These are phyloP conservation scores for Nymphaea thermarum DNA, from an alignment of 164 flowering plant species.

Conservation along the genomic window DNA sequence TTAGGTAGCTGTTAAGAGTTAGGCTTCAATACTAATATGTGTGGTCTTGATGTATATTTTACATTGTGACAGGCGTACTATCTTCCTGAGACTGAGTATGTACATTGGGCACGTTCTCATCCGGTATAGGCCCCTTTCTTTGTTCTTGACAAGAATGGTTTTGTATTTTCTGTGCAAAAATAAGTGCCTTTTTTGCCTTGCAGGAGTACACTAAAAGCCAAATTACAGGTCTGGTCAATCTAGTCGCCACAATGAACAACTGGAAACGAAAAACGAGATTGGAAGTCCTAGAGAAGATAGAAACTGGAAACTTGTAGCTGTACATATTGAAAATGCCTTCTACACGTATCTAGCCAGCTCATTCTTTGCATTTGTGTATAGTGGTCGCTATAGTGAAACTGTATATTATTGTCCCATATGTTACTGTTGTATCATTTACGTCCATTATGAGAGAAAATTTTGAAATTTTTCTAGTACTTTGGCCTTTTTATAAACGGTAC, in stretches of 20 bases:
- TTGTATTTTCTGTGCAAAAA: neutral
- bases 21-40: neutral
- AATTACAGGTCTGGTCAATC: constrained; percentile 67
- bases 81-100: constrained; percentile 94
- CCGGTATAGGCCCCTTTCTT: constrained; percentile 39
- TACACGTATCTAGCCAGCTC: neutral
- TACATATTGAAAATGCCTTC: constrained; percentile 1
- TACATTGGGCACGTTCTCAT: constrained; percentile 90
- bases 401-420: neutral
- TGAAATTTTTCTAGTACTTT: no score
- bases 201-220: constrained; percentile 93
- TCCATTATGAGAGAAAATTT: neutral
- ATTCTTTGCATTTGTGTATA: neutral
- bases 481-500: no score
- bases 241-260: constrained; percentile 86
- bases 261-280: constrained; percentile 90
- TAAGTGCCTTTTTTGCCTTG: constrained; percentile 3
- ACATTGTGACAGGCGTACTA: constrained; percentile 64
- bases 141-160: no score
- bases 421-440: neutral
- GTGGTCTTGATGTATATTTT: neutral
- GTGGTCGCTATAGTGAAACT: neutral
- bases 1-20: neutral
- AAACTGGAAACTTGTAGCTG: constrained; percentile 13
- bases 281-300: constrained; percentile 83